Evolutionary conservation across 2,329 filamentous ascomycete genomes (phyloP).

Genomic region (Aspergillus tubingensis): DNA sequence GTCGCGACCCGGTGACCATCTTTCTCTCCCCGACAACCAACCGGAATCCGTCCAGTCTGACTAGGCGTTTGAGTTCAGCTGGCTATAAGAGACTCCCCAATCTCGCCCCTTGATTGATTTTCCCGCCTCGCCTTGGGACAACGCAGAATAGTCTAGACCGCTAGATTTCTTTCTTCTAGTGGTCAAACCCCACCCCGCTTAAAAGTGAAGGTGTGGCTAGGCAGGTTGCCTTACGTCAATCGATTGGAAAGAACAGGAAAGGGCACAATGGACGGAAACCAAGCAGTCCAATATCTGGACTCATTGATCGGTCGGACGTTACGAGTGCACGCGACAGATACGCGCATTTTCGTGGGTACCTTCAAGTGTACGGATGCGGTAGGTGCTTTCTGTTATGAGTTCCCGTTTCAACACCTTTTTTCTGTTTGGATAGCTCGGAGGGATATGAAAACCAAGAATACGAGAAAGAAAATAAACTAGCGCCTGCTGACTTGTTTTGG

Average conservation of each 20-base stretch:
- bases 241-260: slow-evolving; percentile 24
- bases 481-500: slow-evolving; percentile 19
- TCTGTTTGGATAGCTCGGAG: slow-evolving; percentile 5
- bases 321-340: slow-evolving; percentile 77
- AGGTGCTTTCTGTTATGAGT: slow-evolving; percentile 34
- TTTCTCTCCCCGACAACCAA: slow-evolving; percentile 1
- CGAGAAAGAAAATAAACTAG: not conserved
- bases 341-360: slow-evolving; percentile 82
- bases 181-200: slow-evolving; percentile 6
- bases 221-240: not conserved
- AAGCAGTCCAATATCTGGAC: slow-evolving; percentile 43
- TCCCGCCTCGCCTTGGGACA: not conserved
- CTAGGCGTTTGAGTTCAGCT: slow-evolving; percentile 2
- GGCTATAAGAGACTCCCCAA: slow-evolving; percentile 3
- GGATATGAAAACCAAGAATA: slow-evolving; percentile 9
- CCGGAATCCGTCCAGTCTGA: slow-evolving; percentile 1
- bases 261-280: slow-evolving; percentile 34
- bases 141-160: slow-evolving; percentile 15
- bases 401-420: not conserved
- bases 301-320: slow-evolving; percentile 77
- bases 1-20: slow-evolving; percentile 1
- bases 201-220: slow-evolving; percentile 1
- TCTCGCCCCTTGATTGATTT: not conserved
- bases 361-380: slow-evolving; percentile 96
- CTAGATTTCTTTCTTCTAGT: slow-evolving; percentile 7